Conservation (phyloP, 2,329 filamentous ascomycete genomes). For the Lasiodiplodia gonubiensis region DNA sequence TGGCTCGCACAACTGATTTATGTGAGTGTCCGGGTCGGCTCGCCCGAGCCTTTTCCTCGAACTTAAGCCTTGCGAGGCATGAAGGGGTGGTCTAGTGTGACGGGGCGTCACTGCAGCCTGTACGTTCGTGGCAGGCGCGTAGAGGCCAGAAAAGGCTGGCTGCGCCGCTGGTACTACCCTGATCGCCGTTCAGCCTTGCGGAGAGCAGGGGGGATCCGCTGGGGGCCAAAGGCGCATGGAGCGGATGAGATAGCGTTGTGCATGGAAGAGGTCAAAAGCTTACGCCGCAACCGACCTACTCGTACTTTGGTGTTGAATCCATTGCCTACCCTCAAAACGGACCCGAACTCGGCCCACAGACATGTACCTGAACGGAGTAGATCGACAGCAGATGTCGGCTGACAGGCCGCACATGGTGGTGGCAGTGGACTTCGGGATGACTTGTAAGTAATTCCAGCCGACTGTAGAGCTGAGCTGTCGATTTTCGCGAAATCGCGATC, state of each 20-base stretch:
- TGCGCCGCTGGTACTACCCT: conserved; percentile 1
- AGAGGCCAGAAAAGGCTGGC: not conserved
- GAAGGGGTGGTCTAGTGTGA: not conserved
- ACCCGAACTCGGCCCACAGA: not conserved
- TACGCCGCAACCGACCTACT: not conserved
- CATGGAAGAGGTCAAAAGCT: conserved; percentile 36
- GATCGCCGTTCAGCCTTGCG: not conserved
- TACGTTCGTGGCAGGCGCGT: not conserved
- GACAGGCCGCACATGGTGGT: conserved; percentile 43
- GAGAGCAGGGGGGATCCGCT: not conserved
- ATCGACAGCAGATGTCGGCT: conserved; percentile 30
- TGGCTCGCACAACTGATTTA: not conserved
- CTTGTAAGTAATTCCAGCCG: conserved; percentile 38
- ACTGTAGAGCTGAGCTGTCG: not conserved
- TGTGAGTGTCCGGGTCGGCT: not conserved
- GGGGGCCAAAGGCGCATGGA: not conserved
- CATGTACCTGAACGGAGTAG: conserved; percentile 18
- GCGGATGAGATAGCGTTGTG: not conserved
- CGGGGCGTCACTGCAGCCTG: not conserved
- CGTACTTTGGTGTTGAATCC: not conserved
- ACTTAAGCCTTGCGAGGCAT: not conserved
- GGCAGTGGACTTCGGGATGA: conserved; percentile 46
- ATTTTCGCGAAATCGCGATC: too few species aligned
- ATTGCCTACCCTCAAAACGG: not conserved
- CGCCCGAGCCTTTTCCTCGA: not conserved